Percentiles rank a stretch among this genome's conserved stretches.
These are phyloP conservation scores for Halophytophthora batemanensis DNA, from an alignment of 352 stramenopile genomes.

Conservation along the genomic window DNA sequence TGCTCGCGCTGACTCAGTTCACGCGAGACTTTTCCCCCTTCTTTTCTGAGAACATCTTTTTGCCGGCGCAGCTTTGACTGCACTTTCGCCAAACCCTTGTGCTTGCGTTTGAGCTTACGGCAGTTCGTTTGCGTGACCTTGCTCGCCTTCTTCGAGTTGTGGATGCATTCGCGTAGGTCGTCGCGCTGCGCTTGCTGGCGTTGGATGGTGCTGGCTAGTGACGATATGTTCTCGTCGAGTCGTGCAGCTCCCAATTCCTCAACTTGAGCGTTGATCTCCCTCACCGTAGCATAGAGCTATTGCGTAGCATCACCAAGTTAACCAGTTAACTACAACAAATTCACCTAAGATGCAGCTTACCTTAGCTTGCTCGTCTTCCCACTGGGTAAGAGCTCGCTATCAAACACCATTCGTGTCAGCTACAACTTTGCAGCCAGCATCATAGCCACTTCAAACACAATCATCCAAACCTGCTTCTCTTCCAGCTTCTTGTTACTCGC, in stretches of 20 bases:
- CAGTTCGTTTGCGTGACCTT: conserved; percentile 13
- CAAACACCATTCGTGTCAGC: not conserved
- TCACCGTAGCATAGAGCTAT: conserved; percentile 21
- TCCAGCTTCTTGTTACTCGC: conserved; percentile 19
- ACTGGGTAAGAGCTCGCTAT: conserved; percentile 17
- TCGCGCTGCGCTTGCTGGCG: conserved; percentile 15
- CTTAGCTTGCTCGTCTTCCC: conserved; percentile 25
- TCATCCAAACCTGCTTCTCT: conserved; percentile 24
- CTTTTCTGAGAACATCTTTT: conserved; percentile 14
- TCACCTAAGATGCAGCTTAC: conserved; percentile 11
- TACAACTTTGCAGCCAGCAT: not conserved
- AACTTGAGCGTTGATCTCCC: conserved; percentile 17
- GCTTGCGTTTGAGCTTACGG: conserved; percentile 17
- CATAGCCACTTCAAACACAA: not conserved
- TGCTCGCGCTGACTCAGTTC: conserved; percentile 17
- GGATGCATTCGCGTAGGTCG: conserved; percentile 8
- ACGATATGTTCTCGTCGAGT: conserved; percentile 17
- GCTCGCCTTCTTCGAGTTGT: conserved; percentile 10
- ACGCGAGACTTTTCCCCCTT: conserved; percentile 14
- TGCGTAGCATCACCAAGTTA: conserved; percentile 6
- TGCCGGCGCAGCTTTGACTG: conserved; percentile 26
- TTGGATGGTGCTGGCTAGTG: conserved; percentile 20
- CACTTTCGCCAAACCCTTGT: conserved; percentile 12
- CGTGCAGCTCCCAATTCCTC: conserved; percentile 1
- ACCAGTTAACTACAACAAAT: not conserved